Conservation (phyloP, 1,284 basidiomycete genomes). For the Moesziomyces sp. region DNA sequence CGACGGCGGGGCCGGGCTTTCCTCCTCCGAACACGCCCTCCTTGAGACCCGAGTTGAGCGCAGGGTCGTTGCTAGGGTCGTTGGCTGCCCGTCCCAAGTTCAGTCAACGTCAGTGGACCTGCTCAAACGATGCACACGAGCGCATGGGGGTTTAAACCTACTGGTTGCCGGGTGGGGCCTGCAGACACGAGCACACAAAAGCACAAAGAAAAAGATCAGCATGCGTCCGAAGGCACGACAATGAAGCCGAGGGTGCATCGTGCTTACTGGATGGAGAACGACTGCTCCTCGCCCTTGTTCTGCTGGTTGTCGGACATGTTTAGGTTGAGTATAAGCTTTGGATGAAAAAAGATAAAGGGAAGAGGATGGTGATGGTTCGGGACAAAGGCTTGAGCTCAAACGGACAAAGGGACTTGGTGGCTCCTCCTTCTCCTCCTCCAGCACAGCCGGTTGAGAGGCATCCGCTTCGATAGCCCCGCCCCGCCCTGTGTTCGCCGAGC, state of each 20-base stretch:
- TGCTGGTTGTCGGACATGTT: slow-evolving; percentile 48
- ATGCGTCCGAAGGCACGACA: background rate
- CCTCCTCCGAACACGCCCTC: slow-evolving; percentile 32
- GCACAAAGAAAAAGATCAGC: slow-evolving; percentile 5
- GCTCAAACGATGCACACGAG: too few species aligned
- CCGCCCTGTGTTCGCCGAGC: too few species aligned
- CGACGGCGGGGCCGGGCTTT: slow-evolving; percentile 42
- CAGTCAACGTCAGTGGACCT: slow-evolving; percentile 2
- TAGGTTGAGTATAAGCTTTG: background rate
- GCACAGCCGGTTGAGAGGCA: background rate
- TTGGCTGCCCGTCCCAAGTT: slow-evolving; percentile 22
- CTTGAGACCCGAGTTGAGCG: slow-evolving; percentile 36
- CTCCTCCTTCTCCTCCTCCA: too few species aligned
- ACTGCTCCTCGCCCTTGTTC: slow-evolving; percentile 51
- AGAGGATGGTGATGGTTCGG: background rate
- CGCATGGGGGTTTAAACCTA: slow-evolving; percentile 11
- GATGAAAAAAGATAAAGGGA: slow-evolving; percentile 1
- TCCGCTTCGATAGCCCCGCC: too few species aligned
- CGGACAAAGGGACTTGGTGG: background rate
- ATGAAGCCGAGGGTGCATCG: background rate
- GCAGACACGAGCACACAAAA: too few species aligned
- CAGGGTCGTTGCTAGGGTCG: slow-evolving; percentile 51
- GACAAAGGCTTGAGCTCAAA: background rate
- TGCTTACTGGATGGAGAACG: slow-evolving; percentile 54
- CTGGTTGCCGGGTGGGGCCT: slow-evolving; percentile 55